Base-by-base conservation (phyloP, 257 asterid genomes). In the Ajuga chamaepitys region DNA sequence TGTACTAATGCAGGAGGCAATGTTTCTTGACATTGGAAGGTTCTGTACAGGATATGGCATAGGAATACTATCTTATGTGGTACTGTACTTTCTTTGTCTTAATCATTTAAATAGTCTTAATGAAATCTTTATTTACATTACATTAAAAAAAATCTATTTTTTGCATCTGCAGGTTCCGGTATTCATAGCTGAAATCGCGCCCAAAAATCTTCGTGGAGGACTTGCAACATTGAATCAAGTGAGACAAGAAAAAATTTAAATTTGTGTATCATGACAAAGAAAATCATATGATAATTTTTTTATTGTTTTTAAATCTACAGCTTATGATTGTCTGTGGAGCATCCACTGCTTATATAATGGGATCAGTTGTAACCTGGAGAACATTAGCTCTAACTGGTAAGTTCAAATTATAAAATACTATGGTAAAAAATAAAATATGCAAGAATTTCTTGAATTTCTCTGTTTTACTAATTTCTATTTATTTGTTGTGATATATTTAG, bases 221-320 rank as follows among this genome's bases (percentile, higher is more conserved):
- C 88, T 91, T 40, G 83, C 95, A n/a, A 83, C 95, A 22, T 25
- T 86, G 52, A 91, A 88, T 74, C 98, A 91, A 82, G 98, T 86
- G 20, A 73, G 14, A 17, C 8, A 28, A 51, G 21, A 37, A 9
- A 9, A 17, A 13, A 58, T 40, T 28, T 50, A 3, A n/a, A 47
- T 44, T 61, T n/a, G 9, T 77, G 13, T 18, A 13, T 7, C 22
- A 5, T n/a, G 3, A 20, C 17, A 17, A 3, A 30, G 42, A 59
- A 53, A 18, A 12, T 9, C 18, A 24, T n/a, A 46, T 37, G 42
- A 0, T 37, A 0, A 0, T 28, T 21, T 46, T 41, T n/a, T 11
- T 9, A n/a, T 28, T 11, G 32, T 30, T 58, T 66, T 4, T 34
- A 24, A 22, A 16, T 75, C 28, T 52, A 59, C 81, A 92, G 97